Conservation (phyloP, 148 eudicot genomes). For the Chenopodium quinoa region DNA sequence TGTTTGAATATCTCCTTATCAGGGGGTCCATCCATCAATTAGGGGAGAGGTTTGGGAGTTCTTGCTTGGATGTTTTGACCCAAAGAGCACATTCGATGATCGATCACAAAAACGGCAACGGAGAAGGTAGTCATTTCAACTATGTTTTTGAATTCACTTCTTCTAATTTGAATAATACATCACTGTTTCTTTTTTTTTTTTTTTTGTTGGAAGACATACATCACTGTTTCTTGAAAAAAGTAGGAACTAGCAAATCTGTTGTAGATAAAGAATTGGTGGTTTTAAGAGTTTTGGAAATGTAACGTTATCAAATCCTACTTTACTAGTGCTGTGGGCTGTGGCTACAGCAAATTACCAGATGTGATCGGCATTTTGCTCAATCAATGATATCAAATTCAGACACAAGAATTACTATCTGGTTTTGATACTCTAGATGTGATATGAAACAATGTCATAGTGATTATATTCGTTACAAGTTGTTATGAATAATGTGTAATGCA, state of each 20-base stretch:
- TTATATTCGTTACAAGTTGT: background rate
- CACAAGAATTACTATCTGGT: background rate
- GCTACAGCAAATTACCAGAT: background rate
- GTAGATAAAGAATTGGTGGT: background rate
- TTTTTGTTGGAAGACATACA: background rate
- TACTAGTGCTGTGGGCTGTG: background rate
- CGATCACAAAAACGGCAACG: constrained; percentile 63
- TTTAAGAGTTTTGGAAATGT: background rate
- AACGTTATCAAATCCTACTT: background rate
- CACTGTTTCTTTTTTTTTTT: background rate
- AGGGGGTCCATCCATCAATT: constrained; percentile 98
- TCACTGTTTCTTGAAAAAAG: background rate
- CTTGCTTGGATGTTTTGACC: constrained; percentile 93
- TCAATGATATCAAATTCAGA: background rate
- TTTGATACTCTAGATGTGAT: background rate
- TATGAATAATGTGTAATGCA: background rate
- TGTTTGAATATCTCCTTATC: constrained; percentile 19
- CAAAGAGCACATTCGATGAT: constrained; percentile 84
- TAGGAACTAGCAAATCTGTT: background rate
- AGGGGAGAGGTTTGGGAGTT: constrained; percentile 99
- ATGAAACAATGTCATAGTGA: background rate
- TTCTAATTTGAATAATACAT: background rate
- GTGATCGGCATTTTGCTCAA: background rate
- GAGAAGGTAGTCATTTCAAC: constrained; percentile 61
- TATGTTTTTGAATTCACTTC: background rate